A percentile compares a stretch with the other conserved stretches of the same genome.
phyloP scores from a whole-genome alignment of 108 stramenopile species.

The Schizochytrium sp. region DNA sequence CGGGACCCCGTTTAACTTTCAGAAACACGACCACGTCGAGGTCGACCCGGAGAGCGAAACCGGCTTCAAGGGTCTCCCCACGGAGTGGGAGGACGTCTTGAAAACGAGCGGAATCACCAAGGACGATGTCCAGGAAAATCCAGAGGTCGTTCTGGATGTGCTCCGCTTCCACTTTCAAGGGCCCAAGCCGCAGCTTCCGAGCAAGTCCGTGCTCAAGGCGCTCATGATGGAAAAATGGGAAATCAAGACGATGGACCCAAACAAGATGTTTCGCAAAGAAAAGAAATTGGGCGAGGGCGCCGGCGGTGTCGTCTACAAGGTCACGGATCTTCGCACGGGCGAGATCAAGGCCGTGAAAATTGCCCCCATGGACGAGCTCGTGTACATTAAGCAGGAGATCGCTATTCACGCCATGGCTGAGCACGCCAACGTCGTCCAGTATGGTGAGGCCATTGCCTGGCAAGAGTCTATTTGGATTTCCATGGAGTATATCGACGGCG shows the following conservation, averaged over 20 bases:
- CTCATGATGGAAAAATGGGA: constrained; percentile 23
- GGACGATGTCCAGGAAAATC: constrained; percentile 50
- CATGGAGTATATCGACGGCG: constrained; percentile 40
- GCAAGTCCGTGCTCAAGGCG: background rate
- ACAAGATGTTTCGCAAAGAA: constrained; percentile 42
- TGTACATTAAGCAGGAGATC: constrained; percentile 53
- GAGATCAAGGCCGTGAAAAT: constrained; percentile 49
- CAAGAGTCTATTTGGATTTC: background rate
- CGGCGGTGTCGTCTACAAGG: constrained; percentile 47
- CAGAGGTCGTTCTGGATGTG: constrained; percentile 54
- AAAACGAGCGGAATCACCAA: constrained; percentile 57
- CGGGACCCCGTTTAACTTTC: constrained; percentile 44
- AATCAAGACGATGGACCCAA: constrained; percentile 42
- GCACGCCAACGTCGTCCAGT: constrained; percentile 53
- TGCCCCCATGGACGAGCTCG: constrained; percentile 47
- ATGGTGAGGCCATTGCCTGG: constrained; percentile 4
- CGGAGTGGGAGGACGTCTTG: constrained; percentile 43
- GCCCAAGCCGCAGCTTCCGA: constrained; percentile 28
- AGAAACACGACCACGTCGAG: constrained; percentile 39
- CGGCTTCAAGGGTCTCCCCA: constrained; percentile 47
- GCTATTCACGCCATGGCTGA: constrained; percentile 51
- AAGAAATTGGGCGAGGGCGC: constrained; percentile 57
- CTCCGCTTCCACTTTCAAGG: constrained; percentile 58
- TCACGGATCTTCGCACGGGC: constrained; percentile 34
- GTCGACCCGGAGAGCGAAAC: constrained; percentile 29